Evolutionary conservation across 2,329 filamentous ascomycete species (phyloP), one percentile per base, ranked within the genome.

Genomic region (Westerdykella ornata): DNA sequence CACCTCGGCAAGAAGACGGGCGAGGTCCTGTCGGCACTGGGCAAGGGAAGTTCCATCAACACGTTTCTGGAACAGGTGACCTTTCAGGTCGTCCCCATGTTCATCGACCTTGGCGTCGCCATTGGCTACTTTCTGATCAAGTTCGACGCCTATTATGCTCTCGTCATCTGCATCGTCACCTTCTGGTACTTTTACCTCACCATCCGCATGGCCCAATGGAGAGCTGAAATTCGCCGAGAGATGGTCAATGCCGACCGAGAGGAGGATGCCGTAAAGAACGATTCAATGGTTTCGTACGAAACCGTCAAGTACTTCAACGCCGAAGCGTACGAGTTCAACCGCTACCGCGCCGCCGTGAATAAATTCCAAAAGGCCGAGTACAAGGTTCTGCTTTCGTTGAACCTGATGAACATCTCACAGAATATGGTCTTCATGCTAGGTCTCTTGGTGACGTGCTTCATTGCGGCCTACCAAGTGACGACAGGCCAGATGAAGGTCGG

Each of bases 231-330:
- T 56, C 81, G 92, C 55, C 80, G 92, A 46, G 80, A 90, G 59
- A 96, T 96, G 84, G 90, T 90, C 38, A 97, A 96, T 62, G 87
- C 88, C 12, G 88, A 92, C 53, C 79, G 92, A 48, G 88, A 96
- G 68, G 88, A 96, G 68, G 90, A 96, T 66, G 92, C 92, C 5
- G 88, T 97, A 53, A 97, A 97, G 69, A 97, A 96, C 62, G 92
- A 98, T 65, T 97, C 92, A 0, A 92, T 98, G 72, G 88, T 92
- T 47, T 94, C 88, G n/a, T 98, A 97, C 65, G 92, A 98, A 70
- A 81, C 78, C 1, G 78, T 82, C 34, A 80, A 81, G 49, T 79
- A 81, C 56, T 81, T 81, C 63, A 80, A 79, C 48, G 78, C 78
- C 14, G 75, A 81, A 46, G 65, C 65, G 1, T 74, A 76, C 45